A percentile compares a stretch with the other conserved stretches of the same genome.
Conservation (phyloP, 208 protist species). For the Trypanosoma brucei region DNA sequence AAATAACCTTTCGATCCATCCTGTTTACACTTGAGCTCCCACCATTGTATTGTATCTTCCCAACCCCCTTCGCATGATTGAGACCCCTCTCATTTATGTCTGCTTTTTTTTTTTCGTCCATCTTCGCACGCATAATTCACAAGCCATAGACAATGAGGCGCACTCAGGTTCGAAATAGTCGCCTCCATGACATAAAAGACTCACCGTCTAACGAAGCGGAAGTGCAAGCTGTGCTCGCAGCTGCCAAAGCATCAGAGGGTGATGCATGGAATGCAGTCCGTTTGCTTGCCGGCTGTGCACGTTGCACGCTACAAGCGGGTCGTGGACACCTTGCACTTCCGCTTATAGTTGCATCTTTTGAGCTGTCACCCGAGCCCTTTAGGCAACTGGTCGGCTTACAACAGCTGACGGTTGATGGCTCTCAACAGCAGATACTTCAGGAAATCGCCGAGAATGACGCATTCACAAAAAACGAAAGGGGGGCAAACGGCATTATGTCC, state of each 20-base stretch:
- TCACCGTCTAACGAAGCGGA: slow-evolving; percentile 18
- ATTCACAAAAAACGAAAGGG: background rate
- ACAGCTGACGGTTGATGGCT: slow-evolving; percentile 1
- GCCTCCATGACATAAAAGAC: slow-evolving; percentile 7
- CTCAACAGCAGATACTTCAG: background rate
- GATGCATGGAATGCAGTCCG: slow-evolving; percentile 13
- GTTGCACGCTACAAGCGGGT: slow-evolving; percentile 20
- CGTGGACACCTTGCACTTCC: slow-evolving; percentile 16
- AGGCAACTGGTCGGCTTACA: slow-evolving; percentile 6
- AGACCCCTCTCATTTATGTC: too few species aligned
- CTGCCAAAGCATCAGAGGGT: slow-evolving; percentile 2
- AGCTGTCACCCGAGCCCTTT: slow-evolving; percentile 14
- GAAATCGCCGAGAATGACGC: background rate
- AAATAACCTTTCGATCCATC: too few species aligned
- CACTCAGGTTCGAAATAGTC: background rate
- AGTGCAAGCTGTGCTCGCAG: slow-evolving; percentile 12
- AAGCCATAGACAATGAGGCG: background rate
- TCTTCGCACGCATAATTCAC: too few species aligned
- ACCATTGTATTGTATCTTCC: too few species aligned
- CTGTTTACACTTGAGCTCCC: too few species aligned
- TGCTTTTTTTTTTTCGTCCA: too few species aligned
- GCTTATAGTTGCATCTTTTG: slow-evolving; percentile 12
- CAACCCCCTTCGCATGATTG: too few species aligned
- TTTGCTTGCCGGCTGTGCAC: slow-evolving; percentile 12
- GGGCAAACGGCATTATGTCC: slow-evolving; percentile 10